These are phyloP conservation scores for Asclepias syriaca DNA, from an alignment of 257 asterid genomes.

Conservation along the genomic window DNA sequence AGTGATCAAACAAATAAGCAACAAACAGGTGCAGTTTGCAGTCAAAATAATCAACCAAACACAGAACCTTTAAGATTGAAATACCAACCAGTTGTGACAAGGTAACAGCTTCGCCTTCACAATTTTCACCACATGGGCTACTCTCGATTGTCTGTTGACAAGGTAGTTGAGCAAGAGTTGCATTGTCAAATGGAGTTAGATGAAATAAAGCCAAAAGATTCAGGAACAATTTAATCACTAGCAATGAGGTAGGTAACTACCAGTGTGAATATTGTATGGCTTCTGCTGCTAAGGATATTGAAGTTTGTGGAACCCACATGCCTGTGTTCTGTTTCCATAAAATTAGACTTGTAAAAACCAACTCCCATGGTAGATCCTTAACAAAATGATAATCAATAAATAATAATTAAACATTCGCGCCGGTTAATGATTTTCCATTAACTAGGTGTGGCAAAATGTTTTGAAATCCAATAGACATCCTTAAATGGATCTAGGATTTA, in stretches of 20 bases:
- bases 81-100: slow-evolving; percentile 83
- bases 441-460: no score
- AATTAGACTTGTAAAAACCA: slow-evolving; percentile 18
- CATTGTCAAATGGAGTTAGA: neutral
- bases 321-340: slow-evolving; percentile 78
- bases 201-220: neutral
- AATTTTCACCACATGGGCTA: slow-evolving; percentile 88
- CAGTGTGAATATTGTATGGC: slow-evolving; percentile 99
- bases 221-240: slow-evolving; percentile 2
- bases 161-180: slow-evolving; percentile 19
- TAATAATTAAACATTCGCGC: neutral
- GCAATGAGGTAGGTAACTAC: slow-evolving; percentile 27
- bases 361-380: neutral
- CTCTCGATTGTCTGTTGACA: slow-evolving; percentile 85
- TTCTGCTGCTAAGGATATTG: slow-evolving; percentile 98
- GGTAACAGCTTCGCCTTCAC: slow-evolving; percentile 87
- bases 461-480: no score
- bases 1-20: neutral
- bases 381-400: neutral
- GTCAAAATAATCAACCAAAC: neutral
- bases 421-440: neutral
- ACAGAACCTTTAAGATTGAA: neutral
- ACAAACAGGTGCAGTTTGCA: neutral
- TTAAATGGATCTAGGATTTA: no score
- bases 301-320: slow-evolving; percentile 99